Base-by-base conservation (phyloP, 495 filamentous ascomycete genomes). In the Rostrohypoxylon terebratum region DNA sequence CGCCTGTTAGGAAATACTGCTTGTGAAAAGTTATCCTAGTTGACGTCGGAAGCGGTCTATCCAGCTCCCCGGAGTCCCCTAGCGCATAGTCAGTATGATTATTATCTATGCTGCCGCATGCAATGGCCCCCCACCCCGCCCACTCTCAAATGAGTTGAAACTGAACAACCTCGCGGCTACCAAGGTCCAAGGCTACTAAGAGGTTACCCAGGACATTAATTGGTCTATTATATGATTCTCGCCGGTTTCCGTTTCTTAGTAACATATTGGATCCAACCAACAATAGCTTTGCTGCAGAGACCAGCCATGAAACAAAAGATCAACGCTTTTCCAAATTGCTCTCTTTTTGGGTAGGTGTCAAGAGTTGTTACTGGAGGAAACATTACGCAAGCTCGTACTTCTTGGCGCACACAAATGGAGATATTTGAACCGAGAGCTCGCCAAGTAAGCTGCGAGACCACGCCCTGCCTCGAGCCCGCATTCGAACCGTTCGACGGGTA, bases 31-130 rank as follows among this genome's bases (percentile, higher is more conserved):
- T 40, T 20, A 74, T 66, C 71, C 71, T 51, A 34, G 66, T 69
- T 63, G 62, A 63, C 71, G 18, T 55, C 66, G 66, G 71, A 69
- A 66, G 54, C 59, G 48, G 55, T 68, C 47, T 61, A 68, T 65
- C 66, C 60, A 69, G 55, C 71, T 73, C 71, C 71, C 66, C 71
- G 71, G 66, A 68, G 53, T 62, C 48, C 64, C 44, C 48, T 67
- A 61, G 66, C 66, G 66, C 66, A 66, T 66, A 66, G 60, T 69
- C 66, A 73, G 71, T 45, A 45, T 66, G 63, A 54, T 69, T 66
- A 73, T 66, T 45, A 45, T 5, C 42, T 45, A 45, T 45, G 42
- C 16, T n/a, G 42, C 42, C 14, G 38, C 54, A 63, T 70, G 68
- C 53, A 65, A 69, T 65, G 60, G 38, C 44, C 61, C 71, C 61